Evolutionary conservation across 2,329 filamentous ascomycete species (phyloP).

Genomic region (Penicillium sclerotigenum): DNA sequence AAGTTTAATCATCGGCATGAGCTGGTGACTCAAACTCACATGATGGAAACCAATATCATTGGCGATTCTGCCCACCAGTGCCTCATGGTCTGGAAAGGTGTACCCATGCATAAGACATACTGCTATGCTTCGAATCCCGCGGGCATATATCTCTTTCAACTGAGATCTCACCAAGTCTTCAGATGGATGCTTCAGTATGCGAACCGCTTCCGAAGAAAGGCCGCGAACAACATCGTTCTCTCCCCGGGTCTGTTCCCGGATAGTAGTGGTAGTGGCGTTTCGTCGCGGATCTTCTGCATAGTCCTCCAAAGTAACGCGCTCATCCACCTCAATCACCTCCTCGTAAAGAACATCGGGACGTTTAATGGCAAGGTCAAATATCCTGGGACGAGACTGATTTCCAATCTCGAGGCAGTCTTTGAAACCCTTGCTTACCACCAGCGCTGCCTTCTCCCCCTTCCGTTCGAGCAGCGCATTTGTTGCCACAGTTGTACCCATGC

Average conservation of each 20-base stretch:
- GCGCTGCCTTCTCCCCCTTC: conserved; percentile 83
- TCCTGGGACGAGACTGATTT: conserved; percentile 83
- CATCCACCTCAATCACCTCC: conserved; percentile 81
- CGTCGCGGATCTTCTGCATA: conserved; percentile 83
- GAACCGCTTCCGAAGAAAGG: conserved; percentile 69
- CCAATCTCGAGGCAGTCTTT: conserved; percentile 84
- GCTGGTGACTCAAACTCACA: conserved; percentile 73
- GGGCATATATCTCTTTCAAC: conserved; percentile 64
- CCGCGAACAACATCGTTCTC: conserved; percentile 64
- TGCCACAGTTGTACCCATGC: conserved; percentile 93
- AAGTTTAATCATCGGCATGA: conserved; percentile 87
- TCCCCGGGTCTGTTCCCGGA: conserved; percentile 38
- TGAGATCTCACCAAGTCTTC: conserved; percentile 55
- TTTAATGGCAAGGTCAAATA: conserved; percentile 84
- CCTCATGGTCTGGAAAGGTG: conserved; percentile 84
- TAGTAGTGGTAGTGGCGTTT: conserved; percentile 48
- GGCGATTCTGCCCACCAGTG: conserved; percentile 70
- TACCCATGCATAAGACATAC: conserved; percentile 92
- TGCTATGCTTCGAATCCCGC: conserved; percentile 75
- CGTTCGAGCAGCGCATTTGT: conserved; percentile 88
- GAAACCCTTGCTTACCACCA: conserved; percentile 85
- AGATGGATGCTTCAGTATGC: conserved; percentile 62
- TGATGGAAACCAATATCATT: conserved; percentile 78
- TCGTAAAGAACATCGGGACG: conserved; percentile 87
- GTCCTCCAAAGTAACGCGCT: conserved; percentile 86